Evolutionary conservation across 371 early-diverging fungal species (phyloP).

Genomic region (Rhizomucor pusillus): DNA sequence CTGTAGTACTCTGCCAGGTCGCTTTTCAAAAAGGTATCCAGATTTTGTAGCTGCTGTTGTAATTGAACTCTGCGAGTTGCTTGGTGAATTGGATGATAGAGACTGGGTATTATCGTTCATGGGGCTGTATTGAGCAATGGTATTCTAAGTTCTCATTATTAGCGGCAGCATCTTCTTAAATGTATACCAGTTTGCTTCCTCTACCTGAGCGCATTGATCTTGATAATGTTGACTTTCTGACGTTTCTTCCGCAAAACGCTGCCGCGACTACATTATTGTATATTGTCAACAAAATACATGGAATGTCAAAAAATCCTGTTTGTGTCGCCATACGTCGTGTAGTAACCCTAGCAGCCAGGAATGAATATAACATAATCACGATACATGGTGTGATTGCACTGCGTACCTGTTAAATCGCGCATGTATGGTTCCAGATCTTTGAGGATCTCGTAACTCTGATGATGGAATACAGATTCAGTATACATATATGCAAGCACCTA

Average conservation of each 20-base stretch:
- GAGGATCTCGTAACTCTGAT: slow-evolving; percentile 71
- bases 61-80: slow-evolving; percentile 2
- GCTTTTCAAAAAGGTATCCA: slow-evolving; percentile 78
- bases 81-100: no score
- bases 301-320: background rate
- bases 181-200: background rate
- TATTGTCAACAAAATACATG: background rate
- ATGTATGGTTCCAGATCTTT: slow-evolving; percentile 78
- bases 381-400: background rate
- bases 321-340: slow-evolving; percentile 32
- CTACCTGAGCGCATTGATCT: slow-evolving; percentile 27
- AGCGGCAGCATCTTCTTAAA: background rate
- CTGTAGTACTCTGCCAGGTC: slow-evolving; percentile 65
- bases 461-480: slow-evolving; percentile 72
- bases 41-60: slow-evolving; percentile 36
- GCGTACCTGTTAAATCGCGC: slow-evolving; percentile 62
- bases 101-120: slow-evolving; percentile 11
- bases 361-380: no score
- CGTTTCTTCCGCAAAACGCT: slow-evolving; percentile 38
- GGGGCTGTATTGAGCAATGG: slow-evolving; percentile 30
- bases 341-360: slow-evolving; percentile 32
- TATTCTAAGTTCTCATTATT: slow-evolving; percentile 11
- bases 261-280: slow-evolving; percentile 24
- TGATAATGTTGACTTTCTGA: slow-evolving; percentile 32
- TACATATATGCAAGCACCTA: slow-evolving; percentile 68